Base-by-base conservation (phyloP, 805 yeast species). In the Pichia occidentalis region DNA sequence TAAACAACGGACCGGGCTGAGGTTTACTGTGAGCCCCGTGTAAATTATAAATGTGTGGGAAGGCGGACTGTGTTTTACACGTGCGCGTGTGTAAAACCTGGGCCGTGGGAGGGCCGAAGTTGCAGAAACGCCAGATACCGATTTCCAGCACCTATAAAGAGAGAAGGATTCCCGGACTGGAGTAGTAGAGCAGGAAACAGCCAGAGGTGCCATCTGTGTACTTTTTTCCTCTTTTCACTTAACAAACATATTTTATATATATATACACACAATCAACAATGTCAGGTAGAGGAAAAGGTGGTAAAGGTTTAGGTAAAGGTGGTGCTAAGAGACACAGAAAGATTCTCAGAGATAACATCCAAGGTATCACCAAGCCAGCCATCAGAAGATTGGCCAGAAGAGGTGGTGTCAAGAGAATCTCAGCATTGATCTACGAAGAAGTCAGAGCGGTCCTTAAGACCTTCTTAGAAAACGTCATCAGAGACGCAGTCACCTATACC, bases 281-380 rank as follows among this genome's bases (percentile, higher is more conserved):
- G 96, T 86, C 96, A 67, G 96, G 97, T 69, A 88, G 97, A 80
- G 98, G 98, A 64, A 90, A 92, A 86, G 97, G 97, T 66, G 98
- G 97, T 65, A 92, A 92, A 85, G 98, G 98, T 74, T 79, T 92
- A 61, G 98, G 98, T 64, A 92, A 92, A 76, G 97, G 97, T 74
- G 98, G 98, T 76, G 98, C 98, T 61, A 90, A 90, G 82, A 87
- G 98, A 73, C 98, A 90, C 87, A 86, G 97, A 81, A 88, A 88
- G 85, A 85, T 90, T 71, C 77, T 88, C 54, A 88, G 97, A 79
- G 98, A 92, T 71, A 92, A 90, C 90, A 90, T 92, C 57, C 97
- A 88, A 74, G 98, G 98, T 77, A 90, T 90, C 67, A 90, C 98
- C 49, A 90, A 90, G 80, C 98, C 98, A 65, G 98, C 98, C 64